Evolutionary conservation across 108 stramenopile species (phyloP), one percentile per base, ranked within the genome.

Genomic region (Skeletonema marinoi): DNA sequence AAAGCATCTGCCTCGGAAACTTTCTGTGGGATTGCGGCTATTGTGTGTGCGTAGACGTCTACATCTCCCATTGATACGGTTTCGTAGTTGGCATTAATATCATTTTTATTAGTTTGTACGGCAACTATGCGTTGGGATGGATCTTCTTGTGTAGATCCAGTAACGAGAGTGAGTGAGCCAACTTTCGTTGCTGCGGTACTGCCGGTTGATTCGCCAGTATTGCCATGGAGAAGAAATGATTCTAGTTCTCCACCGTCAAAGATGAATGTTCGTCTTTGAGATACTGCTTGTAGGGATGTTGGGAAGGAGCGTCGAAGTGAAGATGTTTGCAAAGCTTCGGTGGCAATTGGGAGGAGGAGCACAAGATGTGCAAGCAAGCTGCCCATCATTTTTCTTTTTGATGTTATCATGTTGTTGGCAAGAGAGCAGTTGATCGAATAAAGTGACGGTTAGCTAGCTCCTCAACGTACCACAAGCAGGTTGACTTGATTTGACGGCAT

Each of bases 1-100:
- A 90, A 81, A 19, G 88, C 89, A 65, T 88, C 88, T n/a, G 60
- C 63, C 31, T 89, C 86, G 11, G 81, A 80, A 10, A 92, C 63
- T 5, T 78, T 65, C 4, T 58, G 21, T 3, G 93, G 93, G 59
- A 92, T 78, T 0, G 2, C 60, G 6, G 91, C 93, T 17, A 89
- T 68, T 4, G 91, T 88, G 58, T 90, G 80, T 63, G 75, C 32
- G 66, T 86, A 87, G 8, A 88, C 63, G 11, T 65, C 32, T 5
- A 71, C 32, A 66, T 77, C 42, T 5, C 46, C 81, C n/a, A 79
- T 46, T 12, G 62, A 36, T 30, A 73, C 25, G 0, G 68, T 64
- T 61, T 70, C 50, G 14, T 69, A 33, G 12, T 51, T 35, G 17
- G 38, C 46, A 21, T 69, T 21, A 32, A 63, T 51, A 19, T 66